Conservation (phyloP, 352 stramenopile species). For the Phytophthora agathidicida region DNA sequence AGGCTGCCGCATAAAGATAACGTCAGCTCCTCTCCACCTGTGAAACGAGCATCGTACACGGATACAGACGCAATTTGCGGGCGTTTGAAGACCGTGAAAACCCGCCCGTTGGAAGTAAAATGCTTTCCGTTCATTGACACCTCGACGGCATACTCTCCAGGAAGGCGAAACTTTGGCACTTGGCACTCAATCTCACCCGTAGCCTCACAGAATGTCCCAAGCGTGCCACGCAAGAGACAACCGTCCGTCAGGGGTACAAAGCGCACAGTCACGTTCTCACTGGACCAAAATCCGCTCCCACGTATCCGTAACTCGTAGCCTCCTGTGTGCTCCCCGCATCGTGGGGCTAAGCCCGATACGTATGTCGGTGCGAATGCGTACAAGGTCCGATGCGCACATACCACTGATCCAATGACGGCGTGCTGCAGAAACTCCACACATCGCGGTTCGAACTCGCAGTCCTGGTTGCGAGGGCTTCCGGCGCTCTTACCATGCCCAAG, state of each 20-base stretch:
- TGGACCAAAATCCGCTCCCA: slow-evolving; percentile 82
- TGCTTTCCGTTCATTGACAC: slow-evolving; percentile 84
- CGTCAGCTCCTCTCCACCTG: slow-evolving; percentile 36
- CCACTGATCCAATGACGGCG: slow-evolving; percentile 44
- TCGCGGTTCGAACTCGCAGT: slow-evolving; percentile 40
- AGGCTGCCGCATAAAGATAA: slow-evolving; percentile 50
- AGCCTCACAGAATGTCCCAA: slow-evolving; percentile 44
- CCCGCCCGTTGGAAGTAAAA: slow-evolving; percentile 66
- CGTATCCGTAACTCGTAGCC: slow-evolving; percentile 66
- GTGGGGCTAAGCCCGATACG: slow-evolving; percentile 49
- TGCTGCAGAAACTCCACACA: slow-evolving; percentile 46
- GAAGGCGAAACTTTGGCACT: slow-evolving; percentile 65
- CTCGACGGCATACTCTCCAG: slow-evolving; percentile 69
- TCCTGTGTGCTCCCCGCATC: slow-evolving; percentile 55
- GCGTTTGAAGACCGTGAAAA: slow-evolving; percentile 65
- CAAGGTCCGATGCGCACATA: slow-evolving; percentile 54
- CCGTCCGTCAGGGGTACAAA: slow-evolving; percentile 74
- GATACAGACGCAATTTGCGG: slow-evolving; percentile 48
- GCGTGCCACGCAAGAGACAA: slow-evolving; percentile 48
- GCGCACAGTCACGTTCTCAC: slow-evolving; percentile 75
- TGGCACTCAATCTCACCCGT: slow-evolving; percentile 64
- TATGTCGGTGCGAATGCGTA: slow-evolving; percentile 70
- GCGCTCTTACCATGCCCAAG: slow-evolving; percentile 40
- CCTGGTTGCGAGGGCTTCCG: neutral
- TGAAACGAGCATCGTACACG: slow-evolving; percentile 41